Percentiles rank a stretch among this genome's conserved stretches.
Evolutionary conservation across 106 monocot genomes (phyloP).

Genomic region (Platanthera zijinensis): DNA sequence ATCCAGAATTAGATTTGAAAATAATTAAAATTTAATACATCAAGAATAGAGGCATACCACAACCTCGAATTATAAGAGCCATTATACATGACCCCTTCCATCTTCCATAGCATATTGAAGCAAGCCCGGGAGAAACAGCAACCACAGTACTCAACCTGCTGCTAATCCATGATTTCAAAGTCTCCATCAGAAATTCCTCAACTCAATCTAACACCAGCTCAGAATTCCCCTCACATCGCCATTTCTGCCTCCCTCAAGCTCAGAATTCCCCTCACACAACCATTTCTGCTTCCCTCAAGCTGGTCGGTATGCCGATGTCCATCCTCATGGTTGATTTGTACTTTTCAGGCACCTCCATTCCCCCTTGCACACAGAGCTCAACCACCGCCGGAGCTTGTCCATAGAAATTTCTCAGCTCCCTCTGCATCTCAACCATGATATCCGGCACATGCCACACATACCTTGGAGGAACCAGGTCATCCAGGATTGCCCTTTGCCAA

Average conservation of each 20-base stretch:
- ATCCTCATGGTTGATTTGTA: slow-evolving; percentile 85
- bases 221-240: slow-evolving; percentile 47
- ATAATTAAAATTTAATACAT: no score
- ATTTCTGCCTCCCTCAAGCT: slow-evolving; percentile 78
- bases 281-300: slow-evolving; percentile 82
- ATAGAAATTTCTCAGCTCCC: slow-evolving; percentile 79
- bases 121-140: neutral
- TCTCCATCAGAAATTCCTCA: neutral
- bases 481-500: slow-evolving; percentile 79
- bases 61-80: neutral
- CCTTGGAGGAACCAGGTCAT: slow-evolving; percentile 81
- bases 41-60: no score
- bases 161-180: neutral
- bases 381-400: slow-evolving; percentile 96
- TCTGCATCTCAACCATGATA: slow-evolving; percentile 26
- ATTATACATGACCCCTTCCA: neutral
- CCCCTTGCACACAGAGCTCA: slow-evolving; percentile 82
- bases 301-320: slow-evolving; percentile 76
- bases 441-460: slow-evolving; percentile 95
- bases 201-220: neutral
- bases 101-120: neutral
- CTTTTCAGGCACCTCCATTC: slow-evolving; percentile 62
- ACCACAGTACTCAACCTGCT: neutral
- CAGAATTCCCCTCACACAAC: slow-evolving; percentile 42
- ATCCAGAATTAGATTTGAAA: no score